Percentiles rank a stretch among this genome's conserved stretches.
These are phyloP conservation scores for Leptographium procerum DNA, from an alignment of 2,329 filamentous ascomycete genomes.

Conservation along the genomic window DNA sequence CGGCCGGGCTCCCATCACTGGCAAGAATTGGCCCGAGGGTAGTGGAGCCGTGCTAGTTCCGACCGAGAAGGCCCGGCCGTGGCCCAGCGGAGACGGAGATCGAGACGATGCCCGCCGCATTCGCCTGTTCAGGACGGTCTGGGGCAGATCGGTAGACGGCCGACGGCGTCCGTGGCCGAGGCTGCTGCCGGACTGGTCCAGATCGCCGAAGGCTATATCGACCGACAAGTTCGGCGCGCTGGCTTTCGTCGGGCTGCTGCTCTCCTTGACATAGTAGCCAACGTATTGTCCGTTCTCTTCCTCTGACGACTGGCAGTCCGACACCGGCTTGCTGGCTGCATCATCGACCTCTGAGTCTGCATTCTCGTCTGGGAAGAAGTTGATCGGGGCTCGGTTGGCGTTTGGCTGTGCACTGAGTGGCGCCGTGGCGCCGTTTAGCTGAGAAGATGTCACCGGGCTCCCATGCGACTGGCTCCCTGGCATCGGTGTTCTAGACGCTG, in stretches of 20 bases:
- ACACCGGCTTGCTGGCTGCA: constrained; percentile 22
- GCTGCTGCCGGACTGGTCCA: constrained; percentile 18
- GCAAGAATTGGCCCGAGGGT: constrained; percentile 26
- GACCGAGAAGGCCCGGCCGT: constrained; percentile 31
- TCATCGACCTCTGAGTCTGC: constrained; percentile 35
- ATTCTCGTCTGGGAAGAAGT: constrained; percentile 43
- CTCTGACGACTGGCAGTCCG: constrained; percentile 33
- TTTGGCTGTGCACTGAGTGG: constrained; percentile 26
- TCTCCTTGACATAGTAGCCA: constrained; percentile 26
- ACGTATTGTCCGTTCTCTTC: constrained; percentile 31
- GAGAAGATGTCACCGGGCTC: constrained; percentile 2
- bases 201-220: constrained; percentile 36
- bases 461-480: constrained; percentile 18
- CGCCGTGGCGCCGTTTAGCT: constrained; percentile 21
- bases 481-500: constrained; percentile 37
- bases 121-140: constrained; percentile 40
- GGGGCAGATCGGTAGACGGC: constrained; percentile 42
- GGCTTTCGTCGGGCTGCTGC: constrained; percentile 15
- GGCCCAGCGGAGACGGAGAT: constrained; percentile 45
- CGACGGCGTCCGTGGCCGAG: constrained; percentile 23
- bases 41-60: constrained; percentile 29
- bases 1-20: constrained; percentile 15
- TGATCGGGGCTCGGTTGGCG: constrained; percentile 39
- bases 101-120: constrained; percentile 39
- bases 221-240: constrained; percentile 20